A percentile compares a stretch with the other conserved stretches of the same genome.
phyloP scores from a whole-genome alignment of 768 basidiomycete genomes.

The Trametes sanguinea region DNA sequence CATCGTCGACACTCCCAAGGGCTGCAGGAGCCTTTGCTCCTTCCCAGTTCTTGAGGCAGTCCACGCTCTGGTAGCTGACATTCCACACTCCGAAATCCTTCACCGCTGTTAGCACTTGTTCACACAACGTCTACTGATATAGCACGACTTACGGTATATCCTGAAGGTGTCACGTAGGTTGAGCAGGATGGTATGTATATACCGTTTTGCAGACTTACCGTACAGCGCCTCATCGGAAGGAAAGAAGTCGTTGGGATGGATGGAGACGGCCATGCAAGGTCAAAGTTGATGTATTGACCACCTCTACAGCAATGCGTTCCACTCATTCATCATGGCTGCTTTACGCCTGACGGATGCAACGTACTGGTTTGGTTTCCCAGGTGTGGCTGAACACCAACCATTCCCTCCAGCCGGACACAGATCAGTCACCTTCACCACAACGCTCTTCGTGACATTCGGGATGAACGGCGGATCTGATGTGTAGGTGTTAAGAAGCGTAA shows the following conservation, averaged over 20 bases:
- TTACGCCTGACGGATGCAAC: constrained; percentile 28
- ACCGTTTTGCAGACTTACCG: constrained; percentile 48
- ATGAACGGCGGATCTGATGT: constrained; percentile 68
- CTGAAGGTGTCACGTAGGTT: background rate
- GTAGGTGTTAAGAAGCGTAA: constrained; percentile 73
- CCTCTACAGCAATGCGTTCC: constrained; percentile 43
- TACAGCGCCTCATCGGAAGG: constrained; percentile 70
- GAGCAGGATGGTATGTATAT: background rate
- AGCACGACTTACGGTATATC: constrained; percentile 35
- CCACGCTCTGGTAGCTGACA: constrained; percentile 64
- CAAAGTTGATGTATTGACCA: constrained; percentile 75
- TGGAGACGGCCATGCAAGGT: constrained; percentile 74
- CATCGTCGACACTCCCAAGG: constrained; percentile 68
- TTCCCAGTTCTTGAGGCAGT: constrained; percentile 64
- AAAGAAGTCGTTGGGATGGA: constrained; percentile 73
- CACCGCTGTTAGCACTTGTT: background rate
- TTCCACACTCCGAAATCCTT: constrained; percentile 89
- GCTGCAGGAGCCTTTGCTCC: constrained; percentile 61
- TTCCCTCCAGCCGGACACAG: constrained; percentile 63
- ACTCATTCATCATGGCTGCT: background rate
- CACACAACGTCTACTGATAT: too few species aligned
- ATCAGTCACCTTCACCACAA: constrained; percentile 80
- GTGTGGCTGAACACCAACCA: constrained; percentile 76
- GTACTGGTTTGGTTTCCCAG: constrained; percentile 61
- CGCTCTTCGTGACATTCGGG: constrained; percentile 57